A percentile compares a stretch with the other conserved stretches of the same genome.
Evolutionary conservation across 495 filamentous ascomycete genomes (phyloP).

Genomic region (Penicillium pancosmium): DNA sequence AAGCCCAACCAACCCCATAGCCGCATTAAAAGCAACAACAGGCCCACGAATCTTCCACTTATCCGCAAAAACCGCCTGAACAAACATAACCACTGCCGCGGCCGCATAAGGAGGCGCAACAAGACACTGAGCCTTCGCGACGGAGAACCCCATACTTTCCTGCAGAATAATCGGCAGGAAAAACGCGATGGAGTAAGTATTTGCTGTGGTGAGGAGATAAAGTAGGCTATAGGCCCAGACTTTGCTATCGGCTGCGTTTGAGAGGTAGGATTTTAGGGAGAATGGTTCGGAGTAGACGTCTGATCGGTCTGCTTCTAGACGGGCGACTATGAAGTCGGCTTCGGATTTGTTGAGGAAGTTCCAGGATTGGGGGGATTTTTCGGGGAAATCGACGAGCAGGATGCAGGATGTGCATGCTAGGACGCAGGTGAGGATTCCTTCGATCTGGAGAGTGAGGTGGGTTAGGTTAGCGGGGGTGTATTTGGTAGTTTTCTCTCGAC

Average conservation of each 20-base stretch:
- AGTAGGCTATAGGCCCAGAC: not conserved
- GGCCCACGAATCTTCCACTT: not conserved
- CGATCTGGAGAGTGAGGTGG: not conserved
- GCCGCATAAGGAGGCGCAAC: constrained; percentile 60
- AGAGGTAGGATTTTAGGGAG: not conserved
- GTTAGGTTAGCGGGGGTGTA: too few relatives aligned
- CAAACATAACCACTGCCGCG: constrained; percentile 53
- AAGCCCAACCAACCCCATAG: not conserved
- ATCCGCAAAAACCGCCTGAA: constrained; percentile 7
- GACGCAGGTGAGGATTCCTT: not conserved
- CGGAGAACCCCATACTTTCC: constrained; percentile 62
- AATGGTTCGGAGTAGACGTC: not conserved
- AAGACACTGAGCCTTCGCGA: constrained; percentile 56
- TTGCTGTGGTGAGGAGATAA: constrained; percentile 37
- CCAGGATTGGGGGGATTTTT: not conserved
- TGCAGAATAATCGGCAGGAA: constrained; percentile 66
- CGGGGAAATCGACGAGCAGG: not conserved
- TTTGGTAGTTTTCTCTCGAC: too few relatives aligned
- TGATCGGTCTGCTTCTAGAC: not conserved
- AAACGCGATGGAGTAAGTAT: constrained; percentile 60
- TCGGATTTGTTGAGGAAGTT: not conserved
- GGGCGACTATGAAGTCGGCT: not conserved
- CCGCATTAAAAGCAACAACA: not conserved
- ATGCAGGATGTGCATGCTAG: not conserved
- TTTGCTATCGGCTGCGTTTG: not conserved